phyloP scores from a whole-genome alignment of 2,329 filamentous ascomycete genomes.

The Ilyonectria sp. region DNA sequence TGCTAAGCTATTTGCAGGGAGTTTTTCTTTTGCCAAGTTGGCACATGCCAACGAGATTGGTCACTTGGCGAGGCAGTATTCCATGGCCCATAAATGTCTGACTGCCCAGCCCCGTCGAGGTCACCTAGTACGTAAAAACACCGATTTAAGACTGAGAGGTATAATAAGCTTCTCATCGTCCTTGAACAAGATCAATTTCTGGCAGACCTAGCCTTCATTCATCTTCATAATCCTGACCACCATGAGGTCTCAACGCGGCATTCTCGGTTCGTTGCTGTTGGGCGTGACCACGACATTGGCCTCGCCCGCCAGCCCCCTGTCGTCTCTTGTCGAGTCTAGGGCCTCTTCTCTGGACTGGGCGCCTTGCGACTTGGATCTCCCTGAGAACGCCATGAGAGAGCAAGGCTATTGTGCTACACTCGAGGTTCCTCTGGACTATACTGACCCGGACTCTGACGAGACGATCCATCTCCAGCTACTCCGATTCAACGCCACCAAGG shows the following conservation, averaged over 20 bases:
- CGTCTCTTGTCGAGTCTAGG: no score
- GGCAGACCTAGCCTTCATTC: no score
- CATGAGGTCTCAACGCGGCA: no score
- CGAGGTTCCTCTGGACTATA: constrained; percentile 59
- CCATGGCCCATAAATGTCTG: not conserved
- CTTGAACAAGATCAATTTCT: not conserved
- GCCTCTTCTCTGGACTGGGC: constrained; percentile 10
- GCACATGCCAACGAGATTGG: not conserved
- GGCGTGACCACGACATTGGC: no score
- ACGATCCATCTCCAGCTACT: constrained; percentile 53
- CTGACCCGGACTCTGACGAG: constrained; percentile 40
- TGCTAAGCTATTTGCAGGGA: no score
- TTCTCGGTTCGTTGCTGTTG: no score
- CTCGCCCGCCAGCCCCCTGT: no score
- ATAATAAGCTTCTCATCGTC: not conserved
- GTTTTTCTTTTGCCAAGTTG: not conserved
- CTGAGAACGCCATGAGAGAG: not conserved
- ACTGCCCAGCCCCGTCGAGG: not conserved
- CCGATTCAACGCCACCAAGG: constrained; percentile 48
- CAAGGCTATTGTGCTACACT: constrained; percentile 53
- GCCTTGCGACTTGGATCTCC: constrained; percentile 17
- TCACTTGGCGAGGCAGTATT: not conserved
- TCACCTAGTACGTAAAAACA: no score
- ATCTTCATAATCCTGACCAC: no score
- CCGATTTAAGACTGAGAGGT: no score